These are phyloP conservation scores for Trichopus zeylanicus DNA, from an alignment of 116 monocot species.

Conservation along the genomic window DNA sequence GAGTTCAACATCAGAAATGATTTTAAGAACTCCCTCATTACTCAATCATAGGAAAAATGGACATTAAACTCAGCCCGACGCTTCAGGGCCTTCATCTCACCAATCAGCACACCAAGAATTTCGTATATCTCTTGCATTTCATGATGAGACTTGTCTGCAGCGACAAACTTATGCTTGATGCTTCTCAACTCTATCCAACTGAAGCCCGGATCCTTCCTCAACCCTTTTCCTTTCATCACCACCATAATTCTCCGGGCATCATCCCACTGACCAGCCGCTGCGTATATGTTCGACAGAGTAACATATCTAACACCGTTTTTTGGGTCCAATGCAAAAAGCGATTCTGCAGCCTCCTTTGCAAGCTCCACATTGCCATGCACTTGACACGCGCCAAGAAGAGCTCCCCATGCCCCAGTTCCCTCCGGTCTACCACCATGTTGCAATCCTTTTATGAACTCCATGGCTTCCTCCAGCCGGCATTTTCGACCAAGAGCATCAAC, in stretches of 20 bases:
- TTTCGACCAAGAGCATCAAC: slow-evolving; percentile 60
- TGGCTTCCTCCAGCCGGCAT: slow-evolving; percentile 33
- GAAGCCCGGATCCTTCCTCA: slow-evolving; percentile 55
- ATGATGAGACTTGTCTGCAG: slow-evolving; percentile 37
- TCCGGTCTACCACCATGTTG: slow-evolving; percentile 6
- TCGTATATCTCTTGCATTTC: slow-evolving; percentile 36
- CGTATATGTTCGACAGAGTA: slow-evolving; percentile 64
- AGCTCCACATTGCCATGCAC: slow-evolving; percentile 57
- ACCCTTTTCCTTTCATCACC: slow-evolving; percentile 56
- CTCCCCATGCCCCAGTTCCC: slow-evolving; percentile 53
- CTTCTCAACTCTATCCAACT: slow-evolving; percentile 81
- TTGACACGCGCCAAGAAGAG: slow-evolving; percentile 56
- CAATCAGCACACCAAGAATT: slow-evolving; percentile 24
- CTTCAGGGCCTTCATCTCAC: slow-evolving; percentile 31
- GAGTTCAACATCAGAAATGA: no score
- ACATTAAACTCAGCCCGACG: no score
- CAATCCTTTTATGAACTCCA: slow-evolving; percentile 35
- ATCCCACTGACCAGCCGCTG: slow-evolving; percentile 60
- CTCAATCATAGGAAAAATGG: no score
- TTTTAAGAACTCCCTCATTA: no score
- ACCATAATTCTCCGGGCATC: slow-evolving; percentile 30
- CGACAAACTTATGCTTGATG: slow-evolving; percentile 36
- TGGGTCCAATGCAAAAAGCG: slow-evolving; percentile 51
- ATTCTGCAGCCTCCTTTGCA: slow-evolving; percentile 39
- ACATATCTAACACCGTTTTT: slow-evolving; percentile 57